Conservation (phyloP, 2,329 filamentous ascomycete species). For the Claviceps africana region DNA sequence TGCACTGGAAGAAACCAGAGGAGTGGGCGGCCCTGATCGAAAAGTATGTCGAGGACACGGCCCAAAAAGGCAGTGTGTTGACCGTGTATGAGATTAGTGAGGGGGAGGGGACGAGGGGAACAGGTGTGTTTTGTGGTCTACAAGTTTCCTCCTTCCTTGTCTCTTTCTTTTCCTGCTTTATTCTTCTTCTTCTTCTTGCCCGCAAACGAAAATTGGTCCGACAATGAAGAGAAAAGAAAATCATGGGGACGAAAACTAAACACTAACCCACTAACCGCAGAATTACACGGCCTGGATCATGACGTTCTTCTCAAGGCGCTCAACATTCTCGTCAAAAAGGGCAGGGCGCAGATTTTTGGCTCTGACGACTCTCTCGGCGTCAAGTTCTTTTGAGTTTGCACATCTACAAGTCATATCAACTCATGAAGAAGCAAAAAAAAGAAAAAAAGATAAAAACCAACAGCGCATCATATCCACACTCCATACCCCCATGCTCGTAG, state of each 20-base stretch:
- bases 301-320: conserved; percentile 70
- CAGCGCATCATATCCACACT: neutral
- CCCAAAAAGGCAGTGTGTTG: conserved; percentile 74
- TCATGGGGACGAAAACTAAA: neutral
- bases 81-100: conserved; percentile 86
- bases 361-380: conserved; percentile 78
- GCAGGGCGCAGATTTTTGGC: conserved; percentile 88
- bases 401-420: neutral
- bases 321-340: conserved; percentile 69
- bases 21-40: conserved; percentile 78
- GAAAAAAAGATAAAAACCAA: neutral
- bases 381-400: conserved; percentile 73
- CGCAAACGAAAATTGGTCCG: neutral
- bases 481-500: neutral
- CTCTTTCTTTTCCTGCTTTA: too few species aligned
- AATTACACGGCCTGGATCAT: conserved; percentile 78
- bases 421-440: too few species aligned
- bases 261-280: conserved; percentile 23
- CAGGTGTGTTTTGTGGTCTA: conserved; percentile 31
- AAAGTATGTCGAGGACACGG: conserved; percentile 75
- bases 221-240: neutral
- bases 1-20: conserved; percentile 77
- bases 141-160: too few species aligned
- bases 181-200: neutral
- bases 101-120: conserved; percentile 62